Percentiles rank a stretch among this genome's conserved stretches.
Conservation (phyloP, 1,284 basidiomycete genomes). For the Naganishia liquefaciens region DNA sequence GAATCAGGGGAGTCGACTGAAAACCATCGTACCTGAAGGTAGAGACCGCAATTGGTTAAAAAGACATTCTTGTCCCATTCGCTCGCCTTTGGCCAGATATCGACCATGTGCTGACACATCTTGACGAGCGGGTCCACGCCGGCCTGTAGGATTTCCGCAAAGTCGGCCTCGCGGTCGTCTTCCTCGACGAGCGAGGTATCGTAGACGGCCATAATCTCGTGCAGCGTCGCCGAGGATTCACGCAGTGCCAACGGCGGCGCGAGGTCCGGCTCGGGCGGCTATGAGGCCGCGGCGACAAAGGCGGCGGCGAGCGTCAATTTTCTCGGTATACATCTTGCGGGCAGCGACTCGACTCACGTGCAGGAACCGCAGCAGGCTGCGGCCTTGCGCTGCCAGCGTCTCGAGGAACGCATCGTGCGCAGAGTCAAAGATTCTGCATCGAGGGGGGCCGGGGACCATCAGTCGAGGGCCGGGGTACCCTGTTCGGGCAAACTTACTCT, state of each 20-base stretch:
- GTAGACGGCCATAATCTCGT: constrained; percentile 85
- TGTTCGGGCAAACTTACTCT: constrained; percentile 62
- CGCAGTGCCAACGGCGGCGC: constrained; percentile 74
- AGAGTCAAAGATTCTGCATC: constrained; percentile 73
- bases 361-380: constrained; percentile 68
- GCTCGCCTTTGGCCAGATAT: constrained; percentile 59
- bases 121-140: constrained; percentile 79
- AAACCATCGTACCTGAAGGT: constrained; percentile 64
- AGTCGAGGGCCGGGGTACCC: not conserved
- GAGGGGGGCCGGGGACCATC: constrained; percentile 1
- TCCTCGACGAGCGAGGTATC: constrained; percentile 69
- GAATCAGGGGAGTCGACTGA: not conserved
- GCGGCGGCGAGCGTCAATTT: too few species aligned
- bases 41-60: constrained; percentile 77
- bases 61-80: constrained; percentile 79
- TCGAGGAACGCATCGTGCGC: constrained; percentile 83
- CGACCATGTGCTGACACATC: constrained; percentile 69
- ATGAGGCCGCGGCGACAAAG: constrained; percentile 2
- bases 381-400: constrained; percentile 76
- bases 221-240: constrained; percentile 76
- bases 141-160: constrained; percentile 71
- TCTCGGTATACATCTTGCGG: not conserved
- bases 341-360: constrained; percentile 60
- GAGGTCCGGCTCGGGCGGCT: constrained; percentile 75
- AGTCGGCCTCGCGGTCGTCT: constrained; percentile 53